Evolutionary conservation across 306 rosid genomes (phyloP), one percentile per base, ranked within the genome.

Genomic region (Vigna hirtella): DNA sequence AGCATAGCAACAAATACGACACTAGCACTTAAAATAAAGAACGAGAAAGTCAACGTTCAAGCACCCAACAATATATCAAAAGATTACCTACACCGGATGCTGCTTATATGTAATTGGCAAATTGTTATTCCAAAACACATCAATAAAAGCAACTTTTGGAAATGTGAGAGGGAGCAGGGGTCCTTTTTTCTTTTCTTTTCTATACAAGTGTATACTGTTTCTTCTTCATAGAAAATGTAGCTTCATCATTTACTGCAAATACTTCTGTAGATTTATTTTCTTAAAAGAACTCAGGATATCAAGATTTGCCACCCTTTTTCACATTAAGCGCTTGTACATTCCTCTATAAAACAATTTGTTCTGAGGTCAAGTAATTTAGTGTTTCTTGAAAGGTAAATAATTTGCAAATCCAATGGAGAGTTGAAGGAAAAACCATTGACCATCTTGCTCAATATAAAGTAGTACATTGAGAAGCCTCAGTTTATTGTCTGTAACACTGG

Each of bases 1-100:
- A 76, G 58, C 32, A 66, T 67, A 76, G 63, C 74, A 74, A 81
- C 18, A 70, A 73, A 71, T 64, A 67, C 67, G 63, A 38, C 55
- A 63, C 56, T 48, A 50, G 53, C 64, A 40, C 57, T 32, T 20
- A 17, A 70, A 48, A 79, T 76, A n/a, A 26, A 72, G 32, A 61
- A 66, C 62, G 64, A 13, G 45, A 49, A 81, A 47, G 40, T 49
- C 20, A 11, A 66, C 3, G 73, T 34, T 42, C 75, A 51, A 75
- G 70, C 63, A 38, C 38, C 59, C 43, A 24, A 22, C n/a, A n/a
- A 45, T 68, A 59, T 47, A 68, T n/a, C 24, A 76, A 62, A 70
- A 82, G 43, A 63, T 18, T 62, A 62, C 53, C 61, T 15, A 20
- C 20, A 64, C 40, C 32, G 65, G 22, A 64, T 47, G 40, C n/a